Conservation (phyloP, 345 rosid species). For the Psidium friedrichsthalianum region DNA sequence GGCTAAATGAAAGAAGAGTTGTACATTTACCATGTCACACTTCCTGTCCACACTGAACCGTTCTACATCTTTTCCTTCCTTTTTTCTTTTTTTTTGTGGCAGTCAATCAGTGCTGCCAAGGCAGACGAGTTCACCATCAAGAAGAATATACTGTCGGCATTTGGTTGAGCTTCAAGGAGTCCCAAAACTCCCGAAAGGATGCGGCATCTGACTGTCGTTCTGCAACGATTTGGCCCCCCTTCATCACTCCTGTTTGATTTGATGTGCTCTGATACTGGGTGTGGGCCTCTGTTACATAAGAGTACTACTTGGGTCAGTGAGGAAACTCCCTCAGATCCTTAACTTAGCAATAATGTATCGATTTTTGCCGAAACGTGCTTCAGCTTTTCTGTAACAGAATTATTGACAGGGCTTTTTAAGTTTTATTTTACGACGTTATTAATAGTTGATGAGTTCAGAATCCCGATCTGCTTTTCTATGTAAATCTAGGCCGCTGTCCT, state of each 20-base stretch:
- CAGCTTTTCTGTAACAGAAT: neutral
- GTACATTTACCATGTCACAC: neutral
- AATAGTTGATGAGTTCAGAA: neutral
- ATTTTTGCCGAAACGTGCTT: neutral
- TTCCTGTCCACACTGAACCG: neutral
- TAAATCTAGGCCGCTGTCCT: neutral
- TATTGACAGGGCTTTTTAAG: neutral
- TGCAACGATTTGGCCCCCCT: neutral
- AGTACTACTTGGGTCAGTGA: neutral
- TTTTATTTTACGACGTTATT: neutral
- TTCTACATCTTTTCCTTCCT: neutral
- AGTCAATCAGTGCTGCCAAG: slow-evolving; percentile 81
- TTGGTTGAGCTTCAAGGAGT: neutral
- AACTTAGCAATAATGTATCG: neutral
- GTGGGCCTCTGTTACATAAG: neutral
- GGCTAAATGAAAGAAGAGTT: neutral
- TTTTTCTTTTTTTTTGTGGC: slow-evolving; percentile 10
- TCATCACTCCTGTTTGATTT: neutral
- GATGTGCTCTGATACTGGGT: neutral
- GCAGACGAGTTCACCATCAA: slow-evolving; percentile 78
- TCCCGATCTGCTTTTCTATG: neutral
- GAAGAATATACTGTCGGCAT: slow-evolving; percentile 54
- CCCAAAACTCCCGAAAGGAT: neutral
- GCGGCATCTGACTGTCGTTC: neutral
- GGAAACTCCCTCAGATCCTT: neutral